Conservation (phyloP, 2,329 filamentous ascomycete species). For the Pseudogymnoascus sp. region DNA sequence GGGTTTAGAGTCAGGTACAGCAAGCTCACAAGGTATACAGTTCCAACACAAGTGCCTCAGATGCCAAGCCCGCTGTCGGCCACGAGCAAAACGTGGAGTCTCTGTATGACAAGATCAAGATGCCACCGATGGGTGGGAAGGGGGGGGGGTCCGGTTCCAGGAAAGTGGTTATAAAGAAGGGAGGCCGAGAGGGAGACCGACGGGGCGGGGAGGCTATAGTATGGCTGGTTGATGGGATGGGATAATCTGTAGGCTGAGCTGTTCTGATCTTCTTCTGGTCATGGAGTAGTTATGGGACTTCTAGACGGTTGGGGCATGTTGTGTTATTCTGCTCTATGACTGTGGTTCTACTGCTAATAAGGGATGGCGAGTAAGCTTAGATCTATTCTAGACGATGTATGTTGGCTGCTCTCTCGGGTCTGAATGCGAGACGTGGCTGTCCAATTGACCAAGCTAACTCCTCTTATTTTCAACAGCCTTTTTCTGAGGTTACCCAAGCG, state of each 20-base stretch:
- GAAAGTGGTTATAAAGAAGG: no score
- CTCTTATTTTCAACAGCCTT: not conserved
- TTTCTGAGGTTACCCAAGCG: not conserved
- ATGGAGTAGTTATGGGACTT: no score
- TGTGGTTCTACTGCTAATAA: no score
- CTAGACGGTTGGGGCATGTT: no score
- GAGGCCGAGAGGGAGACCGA: no score
- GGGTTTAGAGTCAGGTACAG: not conserved
- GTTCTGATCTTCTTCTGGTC: no score
- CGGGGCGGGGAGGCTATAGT: no score
- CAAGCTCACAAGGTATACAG: not conserved
- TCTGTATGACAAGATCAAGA: not conserved
- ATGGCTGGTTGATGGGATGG: no score
- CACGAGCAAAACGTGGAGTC: not conserved
- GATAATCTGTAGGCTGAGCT: no score
- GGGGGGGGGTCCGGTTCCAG: no score
- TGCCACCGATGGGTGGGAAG: not conserved
- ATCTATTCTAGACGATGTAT: not conserved
- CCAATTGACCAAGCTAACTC: not conserved
- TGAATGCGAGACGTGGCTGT: not conserved
- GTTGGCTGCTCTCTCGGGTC: not conserved
- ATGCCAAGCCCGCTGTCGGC: not conserved
- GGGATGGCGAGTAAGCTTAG: not conserved
- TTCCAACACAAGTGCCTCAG: not conserved
- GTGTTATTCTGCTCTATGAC: no score